Base-by-base conservation (phyloP, 2,329 filamentous ascomycete species). In the Sclerotiophoma versabilis region DNA sequence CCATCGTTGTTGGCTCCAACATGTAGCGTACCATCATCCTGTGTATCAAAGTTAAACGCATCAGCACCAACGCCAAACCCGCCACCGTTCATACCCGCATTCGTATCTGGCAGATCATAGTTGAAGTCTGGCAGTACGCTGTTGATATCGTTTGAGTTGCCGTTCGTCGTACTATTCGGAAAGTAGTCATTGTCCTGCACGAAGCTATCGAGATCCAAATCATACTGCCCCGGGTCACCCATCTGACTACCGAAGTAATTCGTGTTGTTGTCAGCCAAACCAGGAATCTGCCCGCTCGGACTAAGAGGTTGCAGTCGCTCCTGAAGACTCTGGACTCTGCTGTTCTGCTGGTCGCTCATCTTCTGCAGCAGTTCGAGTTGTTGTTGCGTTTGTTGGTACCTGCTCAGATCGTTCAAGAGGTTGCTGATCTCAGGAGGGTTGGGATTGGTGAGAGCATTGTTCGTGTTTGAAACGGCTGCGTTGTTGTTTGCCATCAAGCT, bases 311-410 rank as follows among this genome's bases (percentile, higher is more conserved):
- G 87, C 7, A 97, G 82, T 14, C 92, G 79, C 49, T 85, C 87
- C 45, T 87, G 87, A 9, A 97, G 80, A 53, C 90, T 86, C 57
- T 90, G 85, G 1, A 97, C 89, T 42, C 90, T 89, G 41, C 83
- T 83, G 56, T 89, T 87, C 67, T 96, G 92, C 55, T 93, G 87
- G 20, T 86, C 84, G 69, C 96, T 91, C 66, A 96, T 80, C 36
- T 87, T 88, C 59, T 91, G 86, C 2, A 98, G 81, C 25, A 89
- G 83, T 45, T 95, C 90, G 23, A 97, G 84, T 58, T 96, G 90
- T 12, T 88, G 81, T 57, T 89, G 83, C 4, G 89, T 93, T 56
- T 84, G 84, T 38, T 82, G 84, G 58, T 95, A 84, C 32, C 87
- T 82, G 44, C 84, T 81, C 17, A 91, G 77, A 12, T 80, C 77